Conservation (phyloP, 2,329 filamentous ascomycete species). For the Cladosporium sp. region DNA sequence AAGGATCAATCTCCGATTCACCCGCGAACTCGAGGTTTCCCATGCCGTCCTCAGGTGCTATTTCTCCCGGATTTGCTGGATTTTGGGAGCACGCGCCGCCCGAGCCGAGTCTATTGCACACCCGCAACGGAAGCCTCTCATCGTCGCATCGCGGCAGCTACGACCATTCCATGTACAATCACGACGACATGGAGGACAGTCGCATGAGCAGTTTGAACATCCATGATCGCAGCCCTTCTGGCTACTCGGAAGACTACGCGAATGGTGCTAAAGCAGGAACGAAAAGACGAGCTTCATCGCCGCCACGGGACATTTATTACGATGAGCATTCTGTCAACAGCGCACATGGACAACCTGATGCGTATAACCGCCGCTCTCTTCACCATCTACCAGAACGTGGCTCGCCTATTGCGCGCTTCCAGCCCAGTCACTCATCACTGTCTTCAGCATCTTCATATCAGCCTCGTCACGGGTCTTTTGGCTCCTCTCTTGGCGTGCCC, state of each 20-base stretch:
- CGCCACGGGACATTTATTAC: conserved; percentile 51
- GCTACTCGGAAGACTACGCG: conserved; percentile 40
- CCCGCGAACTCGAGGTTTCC: conserved; percentile 36
- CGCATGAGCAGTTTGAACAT: conserved; percentile 50
- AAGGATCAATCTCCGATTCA: conserved; percentile 35
- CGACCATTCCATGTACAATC: conserved; percentile 54
- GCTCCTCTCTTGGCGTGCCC: conserved; percentile 53
- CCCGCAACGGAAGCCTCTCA: conserved; percentile 41
- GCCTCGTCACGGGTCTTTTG: conserved; percentile 58
- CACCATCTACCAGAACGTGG: conserved; percentile 55
- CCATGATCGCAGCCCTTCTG: conserved; percentile 48
- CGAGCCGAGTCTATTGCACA: conserved; percentile 20
- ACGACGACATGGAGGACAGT: conserved; percentile 52
- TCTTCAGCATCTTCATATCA: conserved; percentile 61
- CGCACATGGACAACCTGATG: conserved; percentile 41
- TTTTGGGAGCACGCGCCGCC: conserved; percentile 38
- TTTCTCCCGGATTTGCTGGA: conserved; percentile 43
- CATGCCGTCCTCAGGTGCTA: conserved; percentile 38
- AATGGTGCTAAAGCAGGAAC: conserved; percentile 48
- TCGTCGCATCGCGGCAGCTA: conserved; percentile 58
- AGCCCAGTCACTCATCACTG: conserved; percentile 42
- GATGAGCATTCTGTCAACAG: conserved; percentile 45
- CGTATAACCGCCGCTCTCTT: conserved; percentile 52
- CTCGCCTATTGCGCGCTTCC: conserved; percentile 30
- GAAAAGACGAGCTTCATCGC: conserved; percentile 62